Percentiles rank a stretch among this genome's conserved stretches.
Evolutionary conservation across 2,329 filamentous ascomycete genomes (phyloP).

Genomic region (Rhynchosporium secalis): DNA sequence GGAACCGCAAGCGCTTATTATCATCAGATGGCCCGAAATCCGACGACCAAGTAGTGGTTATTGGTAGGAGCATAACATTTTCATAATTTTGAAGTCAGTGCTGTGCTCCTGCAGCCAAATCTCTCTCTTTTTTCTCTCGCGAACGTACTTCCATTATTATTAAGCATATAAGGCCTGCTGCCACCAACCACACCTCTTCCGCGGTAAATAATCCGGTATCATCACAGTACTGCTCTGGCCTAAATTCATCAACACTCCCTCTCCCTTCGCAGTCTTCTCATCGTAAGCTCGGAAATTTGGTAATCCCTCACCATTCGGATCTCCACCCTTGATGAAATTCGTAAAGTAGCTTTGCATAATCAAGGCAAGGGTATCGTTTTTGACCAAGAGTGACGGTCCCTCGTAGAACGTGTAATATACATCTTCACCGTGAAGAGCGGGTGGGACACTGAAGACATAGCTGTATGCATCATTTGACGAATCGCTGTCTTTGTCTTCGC

Average conservation of each 20-base stretch:
- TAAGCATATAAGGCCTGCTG: conserved; percentile 33
- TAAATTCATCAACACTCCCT: conserved; percentile 16
- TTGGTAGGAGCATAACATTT: too few relatives aligned
- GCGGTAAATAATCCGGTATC: conserved; percentile 31
- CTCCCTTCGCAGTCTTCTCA: background rate
- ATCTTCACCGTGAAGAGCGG: conserved; percentile 54
- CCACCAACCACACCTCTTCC: conserved; percentile 41
- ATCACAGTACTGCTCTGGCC: conserved; percentile 11
- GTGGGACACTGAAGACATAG: conserved; percentile 54
- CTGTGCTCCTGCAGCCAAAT: too few relatives aligned
- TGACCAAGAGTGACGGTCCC: conserved; percentile 28
- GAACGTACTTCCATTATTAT: background rate
- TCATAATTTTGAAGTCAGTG: too few relatives aligned
- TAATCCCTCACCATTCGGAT: conserved; percentile 34
- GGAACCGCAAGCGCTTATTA: too few relatives aligned
- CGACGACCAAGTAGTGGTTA: too few relatives aligned
- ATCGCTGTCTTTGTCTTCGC: too few relatives aligned
- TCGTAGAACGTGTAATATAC: conserved; percentile 54
- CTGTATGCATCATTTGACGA: conserved; percentile 46
- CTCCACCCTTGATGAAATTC: conserved; percentile 39
- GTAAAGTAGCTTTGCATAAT: conserved; percentile 43
- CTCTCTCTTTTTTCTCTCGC: background rate
- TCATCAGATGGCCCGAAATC: too few relatives aligned
- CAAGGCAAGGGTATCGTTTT: conserved; percentile 36
- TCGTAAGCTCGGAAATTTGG: conserved; percentile 11